A percentile compares a stretch with the other conserved stretches of the same genome.
Evolutionary conservation across 192 early-diverging fungal genomes (phyloP).

Genomic region (Fimicolochytrium jonesii): DNA sequence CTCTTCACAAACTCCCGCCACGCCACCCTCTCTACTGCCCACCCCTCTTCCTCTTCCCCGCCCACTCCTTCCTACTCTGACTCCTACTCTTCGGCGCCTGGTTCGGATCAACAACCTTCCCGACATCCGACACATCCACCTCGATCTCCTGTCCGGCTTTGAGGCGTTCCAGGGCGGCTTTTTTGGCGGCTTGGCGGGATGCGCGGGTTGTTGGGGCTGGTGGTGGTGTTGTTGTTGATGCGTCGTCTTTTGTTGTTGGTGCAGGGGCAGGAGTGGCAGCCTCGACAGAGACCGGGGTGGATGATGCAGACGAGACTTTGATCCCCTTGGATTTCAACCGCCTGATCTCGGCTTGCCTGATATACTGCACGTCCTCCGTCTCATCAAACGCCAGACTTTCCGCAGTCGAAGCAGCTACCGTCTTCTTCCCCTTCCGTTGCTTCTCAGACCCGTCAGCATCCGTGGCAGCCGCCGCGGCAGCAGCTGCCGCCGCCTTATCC

Average conservation of each 20-base stretch:
- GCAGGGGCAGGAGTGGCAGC: background rate
- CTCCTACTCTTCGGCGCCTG: too few relatives aligned
- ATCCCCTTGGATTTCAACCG: conserved; percentile 44
- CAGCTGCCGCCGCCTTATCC: conserved; percentile 36
- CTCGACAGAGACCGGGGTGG: conserved; percentile 1
- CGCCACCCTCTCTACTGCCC: too few relatives aligned
- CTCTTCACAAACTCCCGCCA: too few relatives aligned
- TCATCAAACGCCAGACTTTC: conserved; percentile 53
- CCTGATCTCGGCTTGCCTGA: conserved; percentile 38
- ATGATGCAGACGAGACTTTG: conserved; percentile 18
- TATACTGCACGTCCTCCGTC: conserved; percentile 54
- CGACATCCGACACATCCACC: conserved; percentile 5
- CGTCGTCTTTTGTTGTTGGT: background rate
- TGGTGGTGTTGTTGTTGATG: background rate
- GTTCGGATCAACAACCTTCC: conserved; percentile 15
- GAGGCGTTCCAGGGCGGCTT: conserved; percentile 26
- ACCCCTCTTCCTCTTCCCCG: too few relatives aligned
- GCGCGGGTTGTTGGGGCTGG: conserved; percentile 14
- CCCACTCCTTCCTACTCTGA: conserved; percentile 2
- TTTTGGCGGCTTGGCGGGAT: conserved; percentile 33
- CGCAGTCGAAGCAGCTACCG: conserved; percentile 8
- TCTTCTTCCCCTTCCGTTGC: conserved; percentile 28
- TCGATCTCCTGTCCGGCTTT: conserved; percentile 23
- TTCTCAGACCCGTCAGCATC: conserved; percentile 5
- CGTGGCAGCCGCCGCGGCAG: conserved; percentile 6